Conservation (phyloP, 148 eudicot species). For the Talinum fruticosum region DNA sequence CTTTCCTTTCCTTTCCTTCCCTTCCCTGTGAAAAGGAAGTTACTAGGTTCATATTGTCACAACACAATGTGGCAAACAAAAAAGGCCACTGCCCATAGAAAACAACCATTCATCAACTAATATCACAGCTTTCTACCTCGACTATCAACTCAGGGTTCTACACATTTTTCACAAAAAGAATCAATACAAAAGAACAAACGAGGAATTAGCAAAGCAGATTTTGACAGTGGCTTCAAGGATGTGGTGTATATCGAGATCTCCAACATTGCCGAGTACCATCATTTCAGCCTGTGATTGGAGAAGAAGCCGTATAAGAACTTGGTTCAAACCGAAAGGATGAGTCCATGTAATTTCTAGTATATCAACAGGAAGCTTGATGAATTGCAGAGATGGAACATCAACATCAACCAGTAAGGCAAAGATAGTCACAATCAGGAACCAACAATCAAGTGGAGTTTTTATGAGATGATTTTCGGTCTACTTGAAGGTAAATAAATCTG, state of each 20-base stretch:
- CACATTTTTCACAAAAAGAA: constrained; percentile 23
- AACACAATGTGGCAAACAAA: neutral
- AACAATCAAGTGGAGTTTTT: too few relatives aligned
- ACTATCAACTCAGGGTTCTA: constrained; percentile 7
- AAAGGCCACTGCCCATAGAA: neutral
- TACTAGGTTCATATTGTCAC: constrained; percentile 12
- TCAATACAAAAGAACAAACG: constrained; percentile 7
- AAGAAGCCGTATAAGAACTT: neutral
- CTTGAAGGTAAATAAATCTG: too few relatives aligned
- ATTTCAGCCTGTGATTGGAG: constrained; percentile 21
- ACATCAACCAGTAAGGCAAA: neutral
- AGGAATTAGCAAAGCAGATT: neutral
- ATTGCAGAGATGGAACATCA: neutral
- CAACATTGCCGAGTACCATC: constrained; percentile 2
- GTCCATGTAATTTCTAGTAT: neutral
- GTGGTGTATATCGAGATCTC: neutral
- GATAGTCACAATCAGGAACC: too few relatives aligned
- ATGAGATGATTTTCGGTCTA: too few relatives aligned
- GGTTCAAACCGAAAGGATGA: neutral
- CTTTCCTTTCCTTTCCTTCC: too few relatives aligned
- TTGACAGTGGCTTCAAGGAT: neutral
- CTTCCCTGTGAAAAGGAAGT: constrained; percentile 10
- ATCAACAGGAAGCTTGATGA: neutral
- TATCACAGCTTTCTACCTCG: constrained; percentile 10
- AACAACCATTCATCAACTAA: neutral